Evolutionary conservation across 805 yeast genomes (phyloP).

Genomic region (Groenewaldozyma tartarivorans): DNA sequence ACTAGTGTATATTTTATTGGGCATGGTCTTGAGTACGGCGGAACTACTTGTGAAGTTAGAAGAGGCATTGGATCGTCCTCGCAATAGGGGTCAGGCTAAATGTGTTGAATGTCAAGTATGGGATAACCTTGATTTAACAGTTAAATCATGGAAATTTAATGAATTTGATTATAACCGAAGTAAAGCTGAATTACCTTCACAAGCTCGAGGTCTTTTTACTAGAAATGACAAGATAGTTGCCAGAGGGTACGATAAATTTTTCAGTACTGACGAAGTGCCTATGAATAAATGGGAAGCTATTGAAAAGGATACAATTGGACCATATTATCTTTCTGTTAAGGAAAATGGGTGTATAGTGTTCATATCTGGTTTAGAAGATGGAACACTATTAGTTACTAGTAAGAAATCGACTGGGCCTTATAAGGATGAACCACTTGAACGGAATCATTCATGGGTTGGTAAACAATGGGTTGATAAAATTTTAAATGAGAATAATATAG

Average conservation of each 20-base stretch:
- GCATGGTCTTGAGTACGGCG: not conserved
- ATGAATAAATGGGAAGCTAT: slow-evolving; percentile 44
- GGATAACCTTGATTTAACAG: slow-evolving; percentile 19
- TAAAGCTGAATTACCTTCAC: slow-evolving; percentile 48
- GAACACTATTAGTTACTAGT: slow-evolving; percentile 76
- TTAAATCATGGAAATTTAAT: slow-evolving; percentile 65
- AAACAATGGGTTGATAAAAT: slow-evolving; percentile 48
- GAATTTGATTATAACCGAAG: slow-evolving; percentile 77
- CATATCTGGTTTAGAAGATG: slow-evolving; percentile 66
- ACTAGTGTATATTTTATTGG: no score
- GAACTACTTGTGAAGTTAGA: slow-evolving; percentile 7
- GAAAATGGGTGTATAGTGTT: slow-evolving; percentile 92
- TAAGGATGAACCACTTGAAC: slow-evolving; percentile 35
- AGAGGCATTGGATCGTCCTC: slow-evolving; percentile 1
- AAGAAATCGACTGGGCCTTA: slow-evolving; percentile 78
- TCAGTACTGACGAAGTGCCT: slow-evolving; percentile 61
- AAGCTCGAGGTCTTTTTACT: slow-evolving; percentile 76
- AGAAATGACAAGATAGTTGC: slow-evolving; percentile 40
- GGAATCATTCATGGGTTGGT: slow-evolving; percentile 71
- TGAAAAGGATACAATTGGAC: slow-evolving; percentile 49
- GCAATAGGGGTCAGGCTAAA: slow-evolving; percentile 16
- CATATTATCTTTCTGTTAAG: slow-evolving; percentile 71
- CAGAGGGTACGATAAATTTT: slow-evolving; percentile 92
- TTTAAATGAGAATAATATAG: slow-evolving; percentile 32
- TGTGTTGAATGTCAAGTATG: slow-evolving; percentile 16